A percentile compares a stretch with the other conserved stretches of the same genome.
Evolutionary conservation across 345 rosid genomes (phyloP).

Genomic region (Sonneratia alba): DNA sequence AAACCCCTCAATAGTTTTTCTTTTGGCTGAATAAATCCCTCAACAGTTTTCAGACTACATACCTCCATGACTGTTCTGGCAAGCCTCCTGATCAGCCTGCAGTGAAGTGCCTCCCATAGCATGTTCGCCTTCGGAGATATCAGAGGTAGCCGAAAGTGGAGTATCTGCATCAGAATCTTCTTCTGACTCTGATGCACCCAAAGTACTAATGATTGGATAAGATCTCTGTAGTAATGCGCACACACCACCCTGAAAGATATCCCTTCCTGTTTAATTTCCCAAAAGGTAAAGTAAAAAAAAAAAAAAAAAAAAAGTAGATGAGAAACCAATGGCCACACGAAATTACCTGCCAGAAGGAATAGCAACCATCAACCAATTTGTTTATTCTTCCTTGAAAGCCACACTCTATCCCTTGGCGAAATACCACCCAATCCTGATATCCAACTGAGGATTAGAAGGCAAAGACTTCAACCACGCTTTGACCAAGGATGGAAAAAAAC

Average conservation of each 20-base stretch:
- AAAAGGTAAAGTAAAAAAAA: constrained; percentile 5
- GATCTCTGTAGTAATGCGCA: constrained; percentile 55
- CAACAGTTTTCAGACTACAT: constrained; percentile 1
- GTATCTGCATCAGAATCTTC: constrained; percentile 20
- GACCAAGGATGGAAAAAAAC: not conserved
- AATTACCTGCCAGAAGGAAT: constrained; percentile 97
- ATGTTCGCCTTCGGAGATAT: constrained; percentile 36
- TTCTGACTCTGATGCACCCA: constrained; percentile 17
- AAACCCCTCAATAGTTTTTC: not conserved
- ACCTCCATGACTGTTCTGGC: constrained; percentile 31
- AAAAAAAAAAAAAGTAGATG: constrained; percentile 6
- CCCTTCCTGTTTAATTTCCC: not conserved
- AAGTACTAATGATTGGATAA: constrained; percentile 4
- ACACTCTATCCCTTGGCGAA: constrained; percentile 89
- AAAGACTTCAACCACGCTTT: not conserved
- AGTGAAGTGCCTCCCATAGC: constrained; percentile 20
- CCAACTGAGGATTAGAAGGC: not conserved
- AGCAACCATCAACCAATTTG: constrained; percentile 95
- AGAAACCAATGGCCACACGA: constrained; percentile 3
- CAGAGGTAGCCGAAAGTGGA: constrained; percentile 20
- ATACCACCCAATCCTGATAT: constrained; percentile 67
- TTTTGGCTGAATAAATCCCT: not conserved
- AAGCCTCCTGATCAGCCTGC: constrained; percentile 13
- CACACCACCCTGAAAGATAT: constrained; percentile 57
- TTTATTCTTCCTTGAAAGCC: constrained; percentile 99